phyloP scores from a whole-genome alignment of 2,329 filamentous ascomycete species.

The Penicillium vulpinum region DNA sequence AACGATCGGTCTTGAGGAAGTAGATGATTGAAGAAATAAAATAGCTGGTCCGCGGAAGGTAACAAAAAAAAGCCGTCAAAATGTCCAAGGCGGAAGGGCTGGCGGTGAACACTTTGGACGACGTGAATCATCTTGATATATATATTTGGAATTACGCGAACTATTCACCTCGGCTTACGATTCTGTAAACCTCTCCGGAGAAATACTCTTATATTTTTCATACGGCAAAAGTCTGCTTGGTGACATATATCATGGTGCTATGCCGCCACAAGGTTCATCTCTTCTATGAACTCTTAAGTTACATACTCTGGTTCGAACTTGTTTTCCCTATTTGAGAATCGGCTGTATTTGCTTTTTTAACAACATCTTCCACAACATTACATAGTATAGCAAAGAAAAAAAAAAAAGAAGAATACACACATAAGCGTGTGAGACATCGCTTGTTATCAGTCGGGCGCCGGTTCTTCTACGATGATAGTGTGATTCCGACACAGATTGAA shows the following conservation, averaged over 20 bases:
- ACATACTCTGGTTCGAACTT: not conserved
- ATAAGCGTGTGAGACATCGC: no score
- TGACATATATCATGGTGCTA: not conserved
- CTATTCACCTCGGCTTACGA: no score
- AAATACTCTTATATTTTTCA: not conserved
- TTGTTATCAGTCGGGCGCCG: no score
- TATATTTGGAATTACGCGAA: no score
- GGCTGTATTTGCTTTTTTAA: no score
- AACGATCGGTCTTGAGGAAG: not conserved
- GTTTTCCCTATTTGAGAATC: not conserved
- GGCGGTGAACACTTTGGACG: not conserved
- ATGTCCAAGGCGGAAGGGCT: slow-evolving; percentile 2
- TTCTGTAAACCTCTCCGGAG: not conserved
- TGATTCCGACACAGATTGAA: no score
- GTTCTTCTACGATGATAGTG: no score
- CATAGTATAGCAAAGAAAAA: no score
- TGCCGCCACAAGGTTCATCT: not conserved
- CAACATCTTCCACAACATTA: no score
- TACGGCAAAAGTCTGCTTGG: not conserved
- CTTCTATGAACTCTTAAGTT: not conserved
- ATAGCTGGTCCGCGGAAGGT: not conserved
- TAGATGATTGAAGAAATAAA: not conserved
- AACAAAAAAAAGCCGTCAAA: slow-evolving; percentile 9
- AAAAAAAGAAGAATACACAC: no score
- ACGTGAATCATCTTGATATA: not conserved